Evolutionary conservation across 805 yeast species (phyloP), one percentile per base, ranked within the genome.

Genomic region (Yamadazyma sp.): DNA sequence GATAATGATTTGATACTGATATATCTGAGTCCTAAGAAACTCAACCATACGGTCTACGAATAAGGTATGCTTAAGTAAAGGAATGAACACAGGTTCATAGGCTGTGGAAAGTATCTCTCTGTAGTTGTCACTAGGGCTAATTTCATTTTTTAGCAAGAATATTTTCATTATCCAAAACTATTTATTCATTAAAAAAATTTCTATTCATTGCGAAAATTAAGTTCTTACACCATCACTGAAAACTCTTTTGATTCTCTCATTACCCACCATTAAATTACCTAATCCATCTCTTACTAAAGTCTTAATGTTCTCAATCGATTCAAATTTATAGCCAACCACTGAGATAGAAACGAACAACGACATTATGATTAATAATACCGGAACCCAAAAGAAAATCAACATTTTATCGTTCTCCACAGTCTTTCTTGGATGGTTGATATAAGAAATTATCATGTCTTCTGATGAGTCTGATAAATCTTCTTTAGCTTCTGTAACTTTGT

Each of bases 311-410:
- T 68, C 73, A 28, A 68, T 59, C 32, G 53, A 37, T 37, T 61
- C 65, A 35, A 67, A 54, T 47, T 55, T 53, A 52, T 60, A 63
- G 3, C 72, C 73, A 53, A 67, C 58, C 12, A 65, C 55, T n/a
- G 60, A 53, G 16, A 67, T 54, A 49, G 73, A 57, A 37, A 74
- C 66, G 48, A 71, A 67, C 5, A 78, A 62, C 3, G 79, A 63
- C 12, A 81, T 59, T 21, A 85, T 55, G 14, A 82, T 49, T 36
- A 87, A 62, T 57, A 77, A 61, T 25, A 85, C 73, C 10, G 97
- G 97, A 41, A 89, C 62, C 97, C 97, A 90, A 73, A 90, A 89
- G 57, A 90, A 86, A 44, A 87, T 64, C 46, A 90, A 69, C 86
- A 88, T 83, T 53, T 78, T 82, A 60, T 90, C 97, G 52, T 87